These are phyloP conservation scores for Wallacemonas sp. DNA, from an alignment of 208 protist genomes.

Conservation along the genomic window DNA sequence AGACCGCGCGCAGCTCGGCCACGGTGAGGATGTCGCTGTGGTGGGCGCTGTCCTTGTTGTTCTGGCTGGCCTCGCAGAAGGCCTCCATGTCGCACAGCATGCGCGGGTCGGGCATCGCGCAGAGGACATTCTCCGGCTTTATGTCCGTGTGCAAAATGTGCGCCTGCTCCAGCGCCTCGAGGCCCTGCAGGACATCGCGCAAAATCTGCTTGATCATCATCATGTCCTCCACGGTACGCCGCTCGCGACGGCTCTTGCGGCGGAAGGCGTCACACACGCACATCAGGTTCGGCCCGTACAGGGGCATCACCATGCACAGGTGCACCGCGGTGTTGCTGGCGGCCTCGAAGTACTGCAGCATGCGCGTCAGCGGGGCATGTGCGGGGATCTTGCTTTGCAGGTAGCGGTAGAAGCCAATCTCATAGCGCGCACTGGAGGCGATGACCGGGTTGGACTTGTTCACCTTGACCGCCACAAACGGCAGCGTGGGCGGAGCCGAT, in stretches of 20 bases:
- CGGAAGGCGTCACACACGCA: constrained; percentile 76
- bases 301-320: constrained; percentile 81
- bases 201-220: constrained; percentile 79
- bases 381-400: constrained; percentile 39
- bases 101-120: constrained; percentile 58
- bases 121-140: constrained; percentile 92
- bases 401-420: constrained; percentile 74
- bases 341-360: constrained; percentile 85
- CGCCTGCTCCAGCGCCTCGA: constrained; percentile 65
- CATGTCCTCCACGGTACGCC: constrained; percentile 60
- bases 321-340: constrained; percentile 61
- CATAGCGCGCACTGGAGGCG: constrained; percentile 66
- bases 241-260: constrained; percentile 30
- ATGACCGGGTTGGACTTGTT: constrained; percentile 68
- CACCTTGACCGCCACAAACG: constrained; percentile 88
- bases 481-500: constrained; percentile 30
- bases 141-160: constrained; percentile 93
- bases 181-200: constrained; percentile 61
- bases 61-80: constrained; percentile 47
- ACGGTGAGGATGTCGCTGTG: constrained; percentile 39
- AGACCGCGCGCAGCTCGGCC: constrained; percentile 24
- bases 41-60: constrained; percentile 41
- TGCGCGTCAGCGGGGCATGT: constrained; percentile 46
- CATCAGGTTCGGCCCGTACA: constrained; percentile 85
- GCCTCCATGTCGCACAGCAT: constrained; percentile 62